Conservation (phyloP, 345 rosid species). For the Rhizophora apiculata region DNA sequence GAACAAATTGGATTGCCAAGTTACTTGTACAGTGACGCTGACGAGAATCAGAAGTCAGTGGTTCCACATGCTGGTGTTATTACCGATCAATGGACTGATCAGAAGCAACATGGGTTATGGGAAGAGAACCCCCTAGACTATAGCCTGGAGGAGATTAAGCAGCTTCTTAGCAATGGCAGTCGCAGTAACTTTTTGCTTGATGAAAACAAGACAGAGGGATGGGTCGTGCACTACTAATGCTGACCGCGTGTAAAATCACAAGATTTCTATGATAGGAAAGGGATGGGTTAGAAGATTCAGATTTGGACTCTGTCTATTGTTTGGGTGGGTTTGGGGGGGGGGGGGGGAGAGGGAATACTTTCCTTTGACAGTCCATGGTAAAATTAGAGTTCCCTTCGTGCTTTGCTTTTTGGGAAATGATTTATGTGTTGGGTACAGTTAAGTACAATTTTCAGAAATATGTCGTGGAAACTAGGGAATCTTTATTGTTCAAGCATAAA, state of each 20-base stretch:
- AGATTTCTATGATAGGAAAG: constrained; percentile 19
- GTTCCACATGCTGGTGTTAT: constrained; percentile 2
- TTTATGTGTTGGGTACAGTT: neutral
- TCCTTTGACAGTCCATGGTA: constrained; percentile 17
- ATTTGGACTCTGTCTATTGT: constrained; percentile 12
- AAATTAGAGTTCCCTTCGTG: constrained; percentile 13
- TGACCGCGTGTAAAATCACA: constrained; percentile 32
- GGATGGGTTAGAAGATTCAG: constrained; percentile 21
- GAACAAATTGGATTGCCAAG: constrained; percentile 25
- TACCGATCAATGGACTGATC: constrained; percentile 4
- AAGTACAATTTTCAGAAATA: neutral
- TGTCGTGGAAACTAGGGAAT: neutral
- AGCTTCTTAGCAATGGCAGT: constrained; percentile 46
- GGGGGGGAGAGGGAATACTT: neutral
- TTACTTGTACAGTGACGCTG: constrained; percentile 18
- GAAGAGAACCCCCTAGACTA: constrained; percentile 38
- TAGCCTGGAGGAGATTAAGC: constrained; percentile 80
- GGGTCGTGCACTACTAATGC: constrained; percentile 51
- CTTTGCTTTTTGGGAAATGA: constrained; percentile 22
- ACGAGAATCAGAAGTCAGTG: constrained; percentile 28
- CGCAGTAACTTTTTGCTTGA: constrained; percentile 49
- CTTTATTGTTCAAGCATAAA: neutral
- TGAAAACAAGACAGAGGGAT: constrained; percentile 55
- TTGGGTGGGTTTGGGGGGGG: neutral
- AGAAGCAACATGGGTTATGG: constrained; percentile 27